A percentile compares a stretch with the other conserved stretches of the same genome.
These are phyloP conservation scores for Turritis glabra DNA, from an alignment of 345 rosid genomes.

Conservation along the genomic window DNA sequence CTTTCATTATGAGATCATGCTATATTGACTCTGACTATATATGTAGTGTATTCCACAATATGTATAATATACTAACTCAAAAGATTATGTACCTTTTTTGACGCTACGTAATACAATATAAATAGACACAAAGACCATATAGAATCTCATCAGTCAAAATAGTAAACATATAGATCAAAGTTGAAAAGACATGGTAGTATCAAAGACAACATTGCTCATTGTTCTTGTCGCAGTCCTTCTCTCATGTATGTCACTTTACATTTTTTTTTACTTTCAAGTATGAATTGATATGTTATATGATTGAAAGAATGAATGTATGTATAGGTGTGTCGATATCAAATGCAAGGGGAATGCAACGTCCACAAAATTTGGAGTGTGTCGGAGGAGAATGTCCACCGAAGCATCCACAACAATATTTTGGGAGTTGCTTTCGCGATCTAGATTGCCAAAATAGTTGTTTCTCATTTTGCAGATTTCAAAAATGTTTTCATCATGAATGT, in stretches of 20 bases:
- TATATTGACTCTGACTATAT: neutral
- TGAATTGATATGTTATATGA: neutral
- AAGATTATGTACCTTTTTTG: neutral
- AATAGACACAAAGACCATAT: neutral
- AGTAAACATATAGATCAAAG: neutral
- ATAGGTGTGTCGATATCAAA: neutral
- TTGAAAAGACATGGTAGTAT: constrained; percentile 2
- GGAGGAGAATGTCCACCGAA: constrained; percentile 1
- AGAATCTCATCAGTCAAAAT: neutral
- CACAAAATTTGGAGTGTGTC: neutral
- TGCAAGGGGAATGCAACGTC: constrained; percentile 5
- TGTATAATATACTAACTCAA: neutral
- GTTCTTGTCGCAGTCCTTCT: neutral
- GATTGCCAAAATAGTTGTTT: constrained; percentile 21
- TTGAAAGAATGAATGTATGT: neutral
- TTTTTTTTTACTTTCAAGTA: neutral
- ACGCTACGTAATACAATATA: neutral
- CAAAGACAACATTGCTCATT: constrained; percentile 5
- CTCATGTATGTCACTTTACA: neutral
- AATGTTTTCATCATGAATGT: neutral
- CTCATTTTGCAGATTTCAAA: neutral
- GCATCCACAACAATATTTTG: constrained; percentile 7
- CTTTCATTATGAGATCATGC: neutral
- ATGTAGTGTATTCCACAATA: neutral
- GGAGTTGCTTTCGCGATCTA: neutral